Conservation (phyloP, 1,139 yeast genomes). For the Pichia sp. region DNA sequence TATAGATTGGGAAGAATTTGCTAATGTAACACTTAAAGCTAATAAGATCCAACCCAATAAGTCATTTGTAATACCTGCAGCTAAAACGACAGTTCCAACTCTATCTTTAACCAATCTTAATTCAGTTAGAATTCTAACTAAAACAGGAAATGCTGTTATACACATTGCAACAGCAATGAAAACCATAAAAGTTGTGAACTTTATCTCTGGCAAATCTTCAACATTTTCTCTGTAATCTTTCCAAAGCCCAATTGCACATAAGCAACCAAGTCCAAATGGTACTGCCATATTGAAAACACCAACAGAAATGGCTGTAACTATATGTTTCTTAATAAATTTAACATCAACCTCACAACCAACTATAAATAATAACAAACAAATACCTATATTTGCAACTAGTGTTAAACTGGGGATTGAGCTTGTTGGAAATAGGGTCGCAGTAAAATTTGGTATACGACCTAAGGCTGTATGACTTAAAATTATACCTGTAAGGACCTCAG, state of each 20-base stretch:
- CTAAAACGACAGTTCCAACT: conserved; percentile 71
- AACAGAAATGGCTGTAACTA: conserved; percentile 56
- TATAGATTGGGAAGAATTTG: conserved; percentile 58
- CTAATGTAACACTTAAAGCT: conserved; percentile 68
- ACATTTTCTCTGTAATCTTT: conserved; percentile 41
- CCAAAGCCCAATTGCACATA: conserved; percentile 61
- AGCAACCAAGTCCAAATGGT: conserved; percentile 75
- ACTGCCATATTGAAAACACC: conserved; percentile 66
- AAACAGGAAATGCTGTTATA: conserved; percentile 78
- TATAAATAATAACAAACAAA: conserved; percentile 64
- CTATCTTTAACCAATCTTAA: conserved; percentile 61
- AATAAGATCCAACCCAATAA: conserved; percentile 76
- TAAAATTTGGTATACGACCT: conserved; percentile 65
- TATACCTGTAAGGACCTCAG: conserved; percentile 72
- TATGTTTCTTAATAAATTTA: conserved; percentile 51
- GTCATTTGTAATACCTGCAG: conserved; percentile 78
- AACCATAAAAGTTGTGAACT: conserved; percentile 69
- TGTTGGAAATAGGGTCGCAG: conserved; percentile 54
- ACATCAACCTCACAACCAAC: conserved; percentile 75
- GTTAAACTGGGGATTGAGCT: conserved; percentile 58
- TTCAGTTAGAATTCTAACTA: conserved; percentile 72
- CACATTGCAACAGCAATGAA: conserved; percentile 77
- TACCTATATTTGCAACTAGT: conserved; percentile 64
- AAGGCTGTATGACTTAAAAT: conserved; percentile 63
- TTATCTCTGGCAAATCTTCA: conserved; percentile 31